phyloP scores from a whole-genome alignment of 1,284 basidiomycete species.

The Malassezia brasiliensis region DNA sequence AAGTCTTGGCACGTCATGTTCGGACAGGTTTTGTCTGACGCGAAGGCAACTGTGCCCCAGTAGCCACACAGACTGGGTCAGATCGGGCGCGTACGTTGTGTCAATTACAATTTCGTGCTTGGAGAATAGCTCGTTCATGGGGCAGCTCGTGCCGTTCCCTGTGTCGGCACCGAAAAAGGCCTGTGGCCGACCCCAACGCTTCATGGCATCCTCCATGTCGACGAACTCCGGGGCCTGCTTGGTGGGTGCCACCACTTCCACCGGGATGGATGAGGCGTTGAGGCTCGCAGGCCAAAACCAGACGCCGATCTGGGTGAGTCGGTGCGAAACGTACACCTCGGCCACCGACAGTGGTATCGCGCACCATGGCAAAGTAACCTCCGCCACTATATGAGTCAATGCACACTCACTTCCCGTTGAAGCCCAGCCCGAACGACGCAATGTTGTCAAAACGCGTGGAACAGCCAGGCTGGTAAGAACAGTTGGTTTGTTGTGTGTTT shows the following conservation, averaged over 20 bases:
- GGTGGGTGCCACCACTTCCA: constrained; percentile 18
- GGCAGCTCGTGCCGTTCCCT: constrained; percentile 18
- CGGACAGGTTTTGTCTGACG: constrained; percentile 14
- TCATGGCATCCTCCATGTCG: constrained; percentile 20
- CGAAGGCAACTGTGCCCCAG: constrained; percentile 11
- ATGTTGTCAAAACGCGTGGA: constrained; percentile 20
- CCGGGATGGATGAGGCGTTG: constrained; percentile 14
- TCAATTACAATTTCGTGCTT: constrained; percentile 36
- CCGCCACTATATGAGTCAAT: constrained; percentile 14
- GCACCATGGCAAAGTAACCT: constrained; percentile 30
- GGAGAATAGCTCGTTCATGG: constrained; percentile 25
- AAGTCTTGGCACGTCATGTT: constrained; percentile 24
- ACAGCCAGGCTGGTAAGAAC: constrained; percentile 33
- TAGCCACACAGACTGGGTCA: constrained; percentile 4
- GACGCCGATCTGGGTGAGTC: constrained; percentile 1
- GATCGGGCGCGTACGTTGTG: constrained; percentile 10
- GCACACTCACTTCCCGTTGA: constrained; percentile 22
- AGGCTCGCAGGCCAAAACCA: constrained; percentile 30
- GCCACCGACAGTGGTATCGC: constrained; percentile 26
- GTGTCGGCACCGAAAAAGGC: constrained; percentile 26
- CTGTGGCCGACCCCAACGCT: constrained; percentile 25
- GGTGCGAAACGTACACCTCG: constrained; percentile 10
- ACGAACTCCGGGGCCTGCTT: constrained; percentile 21
- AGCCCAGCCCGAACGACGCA: constrained; percentile 22
- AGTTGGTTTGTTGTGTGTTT: constrained; percentile 18